A percentile compares a stretch with the other conserved stretches of the same genome.
Evolutionary conservation across 805 yeast species (phyloP).

Genomic region (Starmera pachycereana): DNA sequence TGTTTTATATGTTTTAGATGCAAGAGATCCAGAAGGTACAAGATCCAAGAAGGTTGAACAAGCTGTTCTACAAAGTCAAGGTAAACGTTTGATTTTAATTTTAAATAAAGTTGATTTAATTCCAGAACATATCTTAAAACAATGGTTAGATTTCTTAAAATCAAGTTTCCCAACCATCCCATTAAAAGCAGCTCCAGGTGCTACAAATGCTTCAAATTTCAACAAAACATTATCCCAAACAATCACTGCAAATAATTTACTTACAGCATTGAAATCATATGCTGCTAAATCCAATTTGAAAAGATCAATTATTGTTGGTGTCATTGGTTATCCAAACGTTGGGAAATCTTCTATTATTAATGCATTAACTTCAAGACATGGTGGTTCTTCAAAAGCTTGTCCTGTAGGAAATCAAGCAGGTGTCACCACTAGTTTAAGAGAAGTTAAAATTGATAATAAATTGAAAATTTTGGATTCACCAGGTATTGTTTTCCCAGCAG

Average conservation of each 20-base stretch:
- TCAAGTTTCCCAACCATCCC: conserved; percentile 89
- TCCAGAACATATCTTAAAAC: conserved; percentile 73
- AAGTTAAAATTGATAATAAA: conserved; percentile 85
- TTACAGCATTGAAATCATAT: conserved; percentile 77
- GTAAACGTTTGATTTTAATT: conserved; percentile 76
- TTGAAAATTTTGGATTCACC: conserved; percentile 89
- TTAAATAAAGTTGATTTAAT: conserved; percentile 89
- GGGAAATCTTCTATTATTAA: conserved; percentile 94
- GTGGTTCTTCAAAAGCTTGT: conserved; percentile 65
- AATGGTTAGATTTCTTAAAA: conserved; percentile 75
- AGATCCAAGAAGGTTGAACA: conserved; percentile 88
- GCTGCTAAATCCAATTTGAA: conserved; percentile 78
- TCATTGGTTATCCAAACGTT: conserved; percentile 94
- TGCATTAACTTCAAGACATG: conserved; percentile 75
- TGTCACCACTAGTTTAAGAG: conserved; percentile 85
- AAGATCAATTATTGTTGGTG: conserved; percentile 87
- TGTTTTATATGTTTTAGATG: conserved; percentile 86
- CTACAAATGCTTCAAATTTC: conserved; percentile 57
- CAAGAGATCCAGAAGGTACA: conserved; percentile 94
- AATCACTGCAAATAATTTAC: conserved; percentile 60
- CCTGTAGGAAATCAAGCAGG: conserved; percentile 98
- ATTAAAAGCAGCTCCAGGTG: conserved; percentile 67
- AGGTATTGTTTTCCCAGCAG: conserved; percentile 89
- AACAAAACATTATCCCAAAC: conserved; percentile 65
- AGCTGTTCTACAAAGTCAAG: conserved; percentile 69